A percentile compares a stretch with the other conserved stretches of the same genome.
phyloP scores from a whole-genome alignment of 2,329 filamentous ascomycete species.

The Trematosphaeria pertusa region DNA sequence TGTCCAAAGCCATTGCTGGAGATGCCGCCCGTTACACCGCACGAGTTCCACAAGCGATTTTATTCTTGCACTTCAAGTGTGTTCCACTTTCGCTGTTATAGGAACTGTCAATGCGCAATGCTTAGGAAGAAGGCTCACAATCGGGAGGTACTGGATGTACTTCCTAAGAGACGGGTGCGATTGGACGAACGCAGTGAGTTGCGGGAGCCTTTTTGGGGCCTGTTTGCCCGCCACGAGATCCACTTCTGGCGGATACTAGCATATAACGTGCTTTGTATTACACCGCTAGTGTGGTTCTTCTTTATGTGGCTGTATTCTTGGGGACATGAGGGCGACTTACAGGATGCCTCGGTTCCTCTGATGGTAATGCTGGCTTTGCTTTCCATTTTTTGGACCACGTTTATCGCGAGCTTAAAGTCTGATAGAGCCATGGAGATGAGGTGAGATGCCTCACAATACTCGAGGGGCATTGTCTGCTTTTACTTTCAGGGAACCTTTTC shows the following conservation, averaged over 20 bases:
- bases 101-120: neutral
- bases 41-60: slow-evolving; percentile 16
- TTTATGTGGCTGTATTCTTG: slow-evolving; percentile 16
- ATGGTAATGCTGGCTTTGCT: slow-evolving; percentile 11
- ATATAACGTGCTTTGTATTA: slow-evolving; percentile 13
- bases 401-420: slow-evolving; percentile 3
- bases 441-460: too few relatives aligned
- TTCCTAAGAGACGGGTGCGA: slow-evolving; percentile 8
- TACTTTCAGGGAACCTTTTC: too few relatives aligned
- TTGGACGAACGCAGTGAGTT: slow-evolving; percentile 7
- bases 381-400: slow-evolving; percentile 12
- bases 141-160: slow-evolving; percentile 3
- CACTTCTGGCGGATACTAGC: slow-evolving; percentile 2
- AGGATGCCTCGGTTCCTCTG: slow-evolving; percentile 14
- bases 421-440: too few relatives aligned
- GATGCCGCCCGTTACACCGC: slow-evolving; percentile 10
- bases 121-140: slow-evolving; percentile 1
- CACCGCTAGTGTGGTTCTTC: slow-evolving; percentile 9
- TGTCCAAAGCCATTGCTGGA: neutral
- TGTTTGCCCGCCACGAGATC: slow-evolving; percentile 10
- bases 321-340: slow-evolving; percentile 8
- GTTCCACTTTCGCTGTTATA: neutral
- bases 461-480: too few relatives aligned
- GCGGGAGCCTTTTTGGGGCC: slow-evolving; percentile 12
- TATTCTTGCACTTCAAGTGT: neutral